Evolutionary conservation across 352 stramenopile genomes (phyloP).

Genomic region (Phytophthora kernoviae): DNA sequence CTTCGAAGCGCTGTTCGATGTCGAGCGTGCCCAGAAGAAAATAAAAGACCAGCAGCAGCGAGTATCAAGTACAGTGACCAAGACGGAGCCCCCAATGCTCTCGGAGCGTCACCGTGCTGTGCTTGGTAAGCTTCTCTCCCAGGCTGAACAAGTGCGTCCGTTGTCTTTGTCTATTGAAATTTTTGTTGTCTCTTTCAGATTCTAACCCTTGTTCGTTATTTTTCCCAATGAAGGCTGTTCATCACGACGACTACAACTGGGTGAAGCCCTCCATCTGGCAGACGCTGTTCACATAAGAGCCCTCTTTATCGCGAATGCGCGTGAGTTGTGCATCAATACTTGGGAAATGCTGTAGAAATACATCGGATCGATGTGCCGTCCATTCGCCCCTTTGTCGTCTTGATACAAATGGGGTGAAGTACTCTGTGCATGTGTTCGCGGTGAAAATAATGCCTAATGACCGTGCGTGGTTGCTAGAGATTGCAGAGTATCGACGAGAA

Average conservation of each 20-base stretch:
- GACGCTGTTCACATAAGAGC: conserved; percentile 75
- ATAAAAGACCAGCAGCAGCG: conserved; percentile 70
- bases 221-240: conserved; percentile 55
- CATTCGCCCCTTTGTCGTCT: too few relatives aligned
- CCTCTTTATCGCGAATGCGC: too few relatives aligned
- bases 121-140: conserved; percentile 77
- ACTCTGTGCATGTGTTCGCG: too few relatives aligned
- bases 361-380: conserved; percentile 10
- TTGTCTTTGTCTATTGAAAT: not conserved
- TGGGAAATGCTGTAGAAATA: conserved; percentile 18
- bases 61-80: conserved; percentile 23
- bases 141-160: conserved; percentile 69
- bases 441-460: too few relatives aligned
- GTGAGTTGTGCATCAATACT: conserved; percentile 6
- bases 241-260: conserved; percentile 94
- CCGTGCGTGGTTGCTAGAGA: too few relatives aligned
- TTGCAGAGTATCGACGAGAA: too few relatives aligned
- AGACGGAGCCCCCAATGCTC: conserved; percentile 49
- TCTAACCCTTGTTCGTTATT: conserved; percentile 7
- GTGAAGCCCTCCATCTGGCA: conserved; percentile 92
- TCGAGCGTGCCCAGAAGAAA: conserved; percentile 89
- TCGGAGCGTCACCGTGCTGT: conserved; percentile 73
- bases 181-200: not conserved
- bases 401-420: too few relatives aligned
- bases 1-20: conserved; percentile 96